Conservation (phyloP, 176 grass and related monocot species). For the Paspalum notatum region DNA sequence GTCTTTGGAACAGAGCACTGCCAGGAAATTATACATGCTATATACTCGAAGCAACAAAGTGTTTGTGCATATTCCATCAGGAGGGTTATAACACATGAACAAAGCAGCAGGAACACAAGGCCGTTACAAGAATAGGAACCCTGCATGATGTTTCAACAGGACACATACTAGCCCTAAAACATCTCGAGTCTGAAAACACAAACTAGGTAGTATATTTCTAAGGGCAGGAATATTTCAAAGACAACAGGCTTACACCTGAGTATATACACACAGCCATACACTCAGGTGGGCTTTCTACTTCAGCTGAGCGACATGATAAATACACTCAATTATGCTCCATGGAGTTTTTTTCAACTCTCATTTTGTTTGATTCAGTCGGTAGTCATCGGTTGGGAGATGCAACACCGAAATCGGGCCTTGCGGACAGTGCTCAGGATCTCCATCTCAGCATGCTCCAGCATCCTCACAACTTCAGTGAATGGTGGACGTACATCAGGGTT, state of each 20-base stretch:
- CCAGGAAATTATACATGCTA: slow-evolving; percentile 34
- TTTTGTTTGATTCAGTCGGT: slow-evolving; percentile 40
- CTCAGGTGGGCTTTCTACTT: slow-evolving; percentile 39
- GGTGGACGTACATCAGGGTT: slow-evolving; percentile 52
- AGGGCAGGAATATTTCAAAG: slow-evolving; percentile 31
- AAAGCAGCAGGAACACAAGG: slow-evolving; percentile 21
- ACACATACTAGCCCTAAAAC: slow-evolving; percentile 41
- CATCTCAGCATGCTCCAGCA: slow-evolving; percentile 57
- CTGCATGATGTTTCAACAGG: slow-evolving; percentile 34
- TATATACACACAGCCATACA: slow-evolving; percentile 33
- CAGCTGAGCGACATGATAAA: slow-evolving; percentile 39
- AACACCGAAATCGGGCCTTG: slow-evolving; percentile 58
- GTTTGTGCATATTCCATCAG: slow-evolving; percentile 28
- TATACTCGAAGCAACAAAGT: slow-evolving; percentile 42
- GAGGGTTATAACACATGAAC: slow-evolving; percentile 38
- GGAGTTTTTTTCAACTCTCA: not conserved
- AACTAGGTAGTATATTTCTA: slow-evolving; percentile 46
- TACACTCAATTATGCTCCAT: slow-evolving; percentile 44
- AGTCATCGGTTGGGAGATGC: slow-evolving; percentile 58
- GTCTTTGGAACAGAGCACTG: slow-evolving; percentile 16
- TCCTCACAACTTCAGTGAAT: slow-evolving; percentile 48
- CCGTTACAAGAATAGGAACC: slow-evolving; percentile 41
- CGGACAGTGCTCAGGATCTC: slow-evolving; percentile 55
- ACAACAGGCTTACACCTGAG: slow-evolving; percentile 39
- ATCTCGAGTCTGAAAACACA: slow-evolving; percentile 33